These are phyloP conservation scores for Strobilomyces dryophilus DNA, from an alignment of 768 basidiomycete genomes.

Conservation along the genomic window DNA sequence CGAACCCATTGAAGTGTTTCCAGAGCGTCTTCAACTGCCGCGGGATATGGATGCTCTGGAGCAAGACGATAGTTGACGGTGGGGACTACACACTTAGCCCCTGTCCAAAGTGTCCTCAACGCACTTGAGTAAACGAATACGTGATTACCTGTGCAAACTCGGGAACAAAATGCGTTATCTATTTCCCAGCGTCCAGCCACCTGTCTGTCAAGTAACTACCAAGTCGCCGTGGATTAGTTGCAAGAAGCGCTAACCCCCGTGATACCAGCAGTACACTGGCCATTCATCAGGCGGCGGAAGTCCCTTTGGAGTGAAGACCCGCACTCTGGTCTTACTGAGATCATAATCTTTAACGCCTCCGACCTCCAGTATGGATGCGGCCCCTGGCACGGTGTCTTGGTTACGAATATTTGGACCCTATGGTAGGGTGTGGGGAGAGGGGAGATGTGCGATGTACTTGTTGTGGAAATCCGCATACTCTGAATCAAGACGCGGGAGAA, in stretches of 20 bases:
- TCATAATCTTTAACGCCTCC: conserved; percentile 51
- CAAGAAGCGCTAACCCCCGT: conserved; percentile 49
- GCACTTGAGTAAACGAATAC: neutral
- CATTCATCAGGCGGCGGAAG: conserved; percentile 53
- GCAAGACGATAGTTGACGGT: conserved; percentile 33
- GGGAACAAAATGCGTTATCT: conserved; percentile 53
- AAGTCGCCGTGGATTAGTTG: neutral
- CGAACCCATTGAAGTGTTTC: conserved; percentile 35
- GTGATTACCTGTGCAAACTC: conserved; percentile 25
- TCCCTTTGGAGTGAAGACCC: conserved; percentile 57
- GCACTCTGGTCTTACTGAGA: conserved; percentile 49
- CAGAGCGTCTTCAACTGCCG: conserved; percentile 30
- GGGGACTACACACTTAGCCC: conserved; percentile 32
- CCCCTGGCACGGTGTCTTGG: conserved; percentile 49
- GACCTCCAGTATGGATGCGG: conserved; percentile 52
- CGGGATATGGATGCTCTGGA: conserved; percentile 33
- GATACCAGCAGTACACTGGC: conserved; percentile 72
- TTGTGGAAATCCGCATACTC: conserved; percentile 67
- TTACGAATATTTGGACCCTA: conserved; percentile 61
- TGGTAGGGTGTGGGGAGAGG: conserved; percentile 51
- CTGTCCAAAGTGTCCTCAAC: conserved; percentile 7
- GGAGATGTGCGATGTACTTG: conserved; percentile 39
- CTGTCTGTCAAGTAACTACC: conserved; percentile 29
- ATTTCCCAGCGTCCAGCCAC: conserved; percentile 75
- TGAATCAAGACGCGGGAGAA: conserved; percentile 55